phyloP scores from a whole-genome alignment of 176 grass and related monocot species.

The Echinochloa phyllopogon region DNA sequence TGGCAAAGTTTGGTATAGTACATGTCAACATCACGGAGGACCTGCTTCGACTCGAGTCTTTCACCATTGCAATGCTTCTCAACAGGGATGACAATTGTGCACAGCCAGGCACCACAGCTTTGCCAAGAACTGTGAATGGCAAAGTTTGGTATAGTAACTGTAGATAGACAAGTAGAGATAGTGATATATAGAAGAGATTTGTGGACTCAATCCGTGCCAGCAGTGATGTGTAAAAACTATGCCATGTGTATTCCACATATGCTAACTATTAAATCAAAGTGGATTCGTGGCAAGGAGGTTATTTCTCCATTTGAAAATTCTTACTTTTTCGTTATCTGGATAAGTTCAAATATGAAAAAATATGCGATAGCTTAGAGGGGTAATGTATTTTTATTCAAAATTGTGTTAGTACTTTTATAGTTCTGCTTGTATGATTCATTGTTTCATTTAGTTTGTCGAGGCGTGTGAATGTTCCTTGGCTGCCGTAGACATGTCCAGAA shows the following conservation, averaged over 20 bases:
- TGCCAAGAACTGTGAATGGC: slow-evolving; percentile 50
- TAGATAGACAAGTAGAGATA: not conserved
- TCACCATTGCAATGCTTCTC: slow-evolving; percentile 78
- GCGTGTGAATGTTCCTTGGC: too few relatives aligned
- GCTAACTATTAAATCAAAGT: not conserved
- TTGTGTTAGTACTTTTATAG: too few relatives aligned
- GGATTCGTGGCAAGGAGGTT: not conserved
- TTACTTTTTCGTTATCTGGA: too few relatives aligned
- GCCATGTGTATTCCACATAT: not conserved
- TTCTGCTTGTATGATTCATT: too few relatives aligned
- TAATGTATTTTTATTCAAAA: too few relatives aligned
- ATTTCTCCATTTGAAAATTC: not conserved
- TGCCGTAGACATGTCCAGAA: too few relatives aligned
- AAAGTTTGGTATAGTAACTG: not conserved
- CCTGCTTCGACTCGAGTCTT: slow-evolving; percentile 53
- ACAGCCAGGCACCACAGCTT: slow-evolving; percentile 54
- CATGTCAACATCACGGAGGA: slow-evolving; percentile 52
- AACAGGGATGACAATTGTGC: slow-evolving; percentile 59
- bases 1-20: not conserved
- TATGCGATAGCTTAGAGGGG: too few relatives aligned
- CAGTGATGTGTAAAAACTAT: not conserved
- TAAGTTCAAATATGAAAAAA: too few relatives aligned
- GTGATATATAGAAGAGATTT: not conserved
- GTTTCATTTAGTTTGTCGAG: too few relatives aligned
- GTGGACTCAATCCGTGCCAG: not conserved